Percentiles rank a stretch among this genome's conserved stretches.
phyloP scores from a whole-genome alignment of 768 basidiomycete species.

The Mycena polygramma region DNA sequence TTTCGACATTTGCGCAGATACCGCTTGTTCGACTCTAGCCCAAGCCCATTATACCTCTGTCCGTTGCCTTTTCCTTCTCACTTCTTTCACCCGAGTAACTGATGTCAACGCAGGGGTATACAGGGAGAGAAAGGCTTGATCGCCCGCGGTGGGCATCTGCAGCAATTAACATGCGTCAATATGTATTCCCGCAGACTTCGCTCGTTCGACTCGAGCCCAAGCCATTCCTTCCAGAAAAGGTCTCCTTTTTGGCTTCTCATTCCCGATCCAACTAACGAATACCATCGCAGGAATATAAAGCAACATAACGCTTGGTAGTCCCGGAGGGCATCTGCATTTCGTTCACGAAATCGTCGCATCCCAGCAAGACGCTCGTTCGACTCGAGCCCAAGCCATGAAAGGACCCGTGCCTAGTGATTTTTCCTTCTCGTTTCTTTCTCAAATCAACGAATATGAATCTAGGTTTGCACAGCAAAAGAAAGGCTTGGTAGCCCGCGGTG shows the following conservation, averaged over 20 bases:
- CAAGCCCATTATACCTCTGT: neutral
- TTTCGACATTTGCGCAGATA: neutral
- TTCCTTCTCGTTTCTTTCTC: too few relatives aligned
- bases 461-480: neutral
- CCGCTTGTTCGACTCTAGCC: constrained; percentile 8
- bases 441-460: too few relatives aligned
- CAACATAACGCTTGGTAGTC: neutral
- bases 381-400: constrained; percentile 4
- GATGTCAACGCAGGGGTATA: too few relatives aligned
- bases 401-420: too few relatives aligned
- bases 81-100: too few relatives aligned
- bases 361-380: constrained; percentile 3
- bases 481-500: neutral
- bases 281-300: too few relatives aligned
- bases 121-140: neutral
- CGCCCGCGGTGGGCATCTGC: neutral
- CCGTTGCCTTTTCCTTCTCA: too few relatives aligned
- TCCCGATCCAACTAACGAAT: neutral
- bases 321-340: neutral
- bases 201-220: constrained; percentile 8
- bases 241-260: neutral
- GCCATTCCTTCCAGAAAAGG: too few relatives aligned
- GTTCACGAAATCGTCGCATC: too few relatives aligned
- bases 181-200: neutral
- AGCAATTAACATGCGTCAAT: too few relatives aligned